Evolutionary conservation across 2,329 filamentous ascomycete genomes (phyloP), one percentile per base, ranked within the genome.

Genomic region (Xylariaceae sp.): DNA sequence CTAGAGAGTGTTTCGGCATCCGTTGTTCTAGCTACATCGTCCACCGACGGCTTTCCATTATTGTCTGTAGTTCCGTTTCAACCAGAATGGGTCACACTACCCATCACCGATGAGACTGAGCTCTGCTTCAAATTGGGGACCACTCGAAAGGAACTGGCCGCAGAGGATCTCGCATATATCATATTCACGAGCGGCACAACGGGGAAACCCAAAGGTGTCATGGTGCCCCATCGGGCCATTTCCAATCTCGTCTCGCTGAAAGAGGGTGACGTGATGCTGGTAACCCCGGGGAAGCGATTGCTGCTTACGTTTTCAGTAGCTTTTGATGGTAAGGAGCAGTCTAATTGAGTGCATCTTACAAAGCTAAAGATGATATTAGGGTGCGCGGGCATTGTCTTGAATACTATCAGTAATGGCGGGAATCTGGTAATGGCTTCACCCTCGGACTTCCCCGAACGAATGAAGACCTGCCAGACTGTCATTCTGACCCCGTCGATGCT

Each of bases 161-260:
- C n/a, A 20, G 19, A 36, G 12, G 25, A 42, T 25, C 38, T 48
- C 7, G 48, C 42, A 17, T 52, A 48, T 19, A 44, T 43, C 8
- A 27, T 50, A 16, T 50, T 47, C 40, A 50, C 48, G 1, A 44
- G 40, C n/a, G 48, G 48, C 5, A 47, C 43, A 6, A 50, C 45
- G 16, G 35, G 27, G 4, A 38, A 11, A 14, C 49, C 45, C 2
- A 52, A 52, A 22, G 49, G 49, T 12, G 45, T 49, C 10, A 46
- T 47, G 45, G 25, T 52, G 16, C 37, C 39, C 16, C 45, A 52
- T n/a, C 14, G 42, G 3, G 37, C 44, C 21, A 17, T 50, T 6
- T 10, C 39, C 3, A 45, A 41, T 20, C 42, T 41, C 42, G 44
- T 50, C 5, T 21, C 22, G 25, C 25, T n/a, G n/a, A n/a, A 47